These are phyloP conservation scores for Ogataea degrootiae DNA, from an alignment of 805 yeast species.

Conservation along the genomic window DNA sequence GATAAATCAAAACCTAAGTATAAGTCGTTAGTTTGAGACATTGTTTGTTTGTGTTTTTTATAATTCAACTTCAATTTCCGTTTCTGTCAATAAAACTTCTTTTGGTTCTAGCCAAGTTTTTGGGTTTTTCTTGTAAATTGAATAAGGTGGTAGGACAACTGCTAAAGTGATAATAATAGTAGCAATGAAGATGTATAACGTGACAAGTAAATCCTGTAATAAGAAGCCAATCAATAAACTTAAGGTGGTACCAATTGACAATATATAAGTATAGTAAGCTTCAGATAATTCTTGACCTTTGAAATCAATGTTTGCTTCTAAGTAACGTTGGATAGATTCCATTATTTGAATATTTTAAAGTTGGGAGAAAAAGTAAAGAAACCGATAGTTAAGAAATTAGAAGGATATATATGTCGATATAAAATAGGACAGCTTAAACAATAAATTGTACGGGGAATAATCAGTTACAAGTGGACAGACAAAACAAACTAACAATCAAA, in stretches of 20 bases:
- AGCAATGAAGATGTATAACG: slow-evolving; percentile 36
- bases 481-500: no score
- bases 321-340: slow-evolving; percentile 17
- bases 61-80: slow-evolving; percentile 12
- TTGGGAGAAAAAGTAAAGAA: no score
- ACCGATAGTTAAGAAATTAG: no score
- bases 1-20: slow-evolving; percentile 81
- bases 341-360: slow-evolving; percentile 3
- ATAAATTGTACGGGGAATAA: no score
- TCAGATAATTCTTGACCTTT: slow-evolving; percentile 48
- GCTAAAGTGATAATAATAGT: slow-evolving; percentile 31
- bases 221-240: slow-evolving; percentile 46
- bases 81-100: slow-evolving; percentile 3
- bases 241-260: slow-evolving; percentile 31
- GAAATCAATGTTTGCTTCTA: slow-evolving; percentile 41
- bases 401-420: no score
- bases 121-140: slow-evolving; percentile 46
- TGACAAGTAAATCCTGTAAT: slow-evolving; percentile 37
- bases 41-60: slow-evolving; percentile 4
- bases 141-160: slow-evolving; percentile 55
- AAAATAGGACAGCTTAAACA: no score
- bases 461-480: no score
- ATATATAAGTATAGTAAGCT: slow-evolving; percentile 19
- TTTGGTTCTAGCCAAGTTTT: slow-evolving; percentile 39
- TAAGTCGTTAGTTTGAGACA: slow-evolving; percentile 20